These are phyloP conservation scores for Alternaria sp. DNA, from an alignment of 2,329 filamentous ascomycete species.

Conservation along the genomic window DNA sequence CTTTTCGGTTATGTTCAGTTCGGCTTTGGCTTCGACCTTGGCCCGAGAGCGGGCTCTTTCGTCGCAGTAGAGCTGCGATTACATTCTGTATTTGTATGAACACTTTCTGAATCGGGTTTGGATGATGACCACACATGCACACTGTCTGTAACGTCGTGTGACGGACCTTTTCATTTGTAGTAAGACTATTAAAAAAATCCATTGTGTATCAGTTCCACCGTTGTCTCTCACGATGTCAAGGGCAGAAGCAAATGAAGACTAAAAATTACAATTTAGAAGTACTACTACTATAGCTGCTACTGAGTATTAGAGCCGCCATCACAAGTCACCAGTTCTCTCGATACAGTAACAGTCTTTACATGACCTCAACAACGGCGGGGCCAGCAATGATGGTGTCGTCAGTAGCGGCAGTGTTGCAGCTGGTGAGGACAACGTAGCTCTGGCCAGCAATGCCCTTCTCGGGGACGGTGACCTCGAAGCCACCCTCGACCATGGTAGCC, in stretches of 20 bases:
- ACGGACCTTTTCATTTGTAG: neutral
- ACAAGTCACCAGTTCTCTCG: neutral
- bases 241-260: neutral
- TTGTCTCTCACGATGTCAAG: neutral
- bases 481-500: slow-evolving; percentile 18
- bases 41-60: neutral
- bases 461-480: slow-evolving; percentile 26
- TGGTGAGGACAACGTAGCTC: slow-evolving; percentile 34
- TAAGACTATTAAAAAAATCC: neutral
- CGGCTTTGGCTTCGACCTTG: neutral
- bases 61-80: neutral
- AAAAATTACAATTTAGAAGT: neutral
- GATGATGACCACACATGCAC: neutral
- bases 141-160: neutral
- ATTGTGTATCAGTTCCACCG: neutral
- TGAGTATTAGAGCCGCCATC: neutral
- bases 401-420: slow-evolving; percentile 32
- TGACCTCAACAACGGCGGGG: slow-evolving; percentile 30
- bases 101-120: neutral
- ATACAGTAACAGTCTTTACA: neutral
- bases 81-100: neutral
- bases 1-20: neutral
- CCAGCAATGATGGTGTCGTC: slow-evolving; percentile 36
- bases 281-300: neutral
- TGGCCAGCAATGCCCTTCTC: slow-evolving; percentile 33